A percentile compares a stretch with the other conserved stretches of the same genome.
These are phyloP conservation scores for Gyromitra esculenta DNA, from an alignment of 2,329 filamentous ascomycete genomes.

Conservation along the genomic window DNA sequence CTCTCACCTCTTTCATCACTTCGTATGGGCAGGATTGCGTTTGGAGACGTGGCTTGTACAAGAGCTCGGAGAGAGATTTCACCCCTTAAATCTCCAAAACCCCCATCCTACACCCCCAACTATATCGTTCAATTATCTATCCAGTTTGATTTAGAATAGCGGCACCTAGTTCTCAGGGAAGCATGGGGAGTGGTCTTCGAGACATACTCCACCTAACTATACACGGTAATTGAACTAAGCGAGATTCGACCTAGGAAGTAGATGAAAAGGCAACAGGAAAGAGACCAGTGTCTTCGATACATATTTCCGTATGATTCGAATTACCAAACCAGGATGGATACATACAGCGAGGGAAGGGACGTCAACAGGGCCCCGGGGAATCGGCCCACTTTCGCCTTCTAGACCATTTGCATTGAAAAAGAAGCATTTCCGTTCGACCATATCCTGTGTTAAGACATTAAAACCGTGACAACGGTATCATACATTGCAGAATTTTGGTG, in stretches of 20 bases:
- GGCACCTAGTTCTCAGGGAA: neutral
- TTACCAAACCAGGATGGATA: neutral
- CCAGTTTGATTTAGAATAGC: neutral
- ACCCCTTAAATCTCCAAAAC: neutral
- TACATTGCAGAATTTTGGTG: neutral
- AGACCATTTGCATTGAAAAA: neutral
- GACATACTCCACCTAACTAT: neutral
- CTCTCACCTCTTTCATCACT: neutral
- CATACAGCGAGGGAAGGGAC: neutral
- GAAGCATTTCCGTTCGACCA: neutral
- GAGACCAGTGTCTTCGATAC: neutral
- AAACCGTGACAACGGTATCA: neutral
- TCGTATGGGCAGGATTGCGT: neutral
- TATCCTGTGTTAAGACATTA: neutral
- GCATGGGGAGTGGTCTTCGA: neutral
- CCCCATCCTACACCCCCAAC: neutral
- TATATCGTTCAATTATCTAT: neutral
- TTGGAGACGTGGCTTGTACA: neutral
- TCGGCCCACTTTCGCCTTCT: neutral
- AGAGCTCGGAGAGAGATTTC: neutral
- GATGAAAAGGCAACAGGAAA: neutral
- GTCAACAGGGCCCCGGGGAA: neutral
- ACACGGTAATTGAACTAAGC: neutral
- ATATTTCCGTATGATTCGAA: neutral
- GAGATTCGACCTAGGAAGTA: neutral